These are phyloP conservation scores for Gossypium lobatum DNA, from an alignment of 441 rosid genomes.

Conservation along the genomic window DNA sequence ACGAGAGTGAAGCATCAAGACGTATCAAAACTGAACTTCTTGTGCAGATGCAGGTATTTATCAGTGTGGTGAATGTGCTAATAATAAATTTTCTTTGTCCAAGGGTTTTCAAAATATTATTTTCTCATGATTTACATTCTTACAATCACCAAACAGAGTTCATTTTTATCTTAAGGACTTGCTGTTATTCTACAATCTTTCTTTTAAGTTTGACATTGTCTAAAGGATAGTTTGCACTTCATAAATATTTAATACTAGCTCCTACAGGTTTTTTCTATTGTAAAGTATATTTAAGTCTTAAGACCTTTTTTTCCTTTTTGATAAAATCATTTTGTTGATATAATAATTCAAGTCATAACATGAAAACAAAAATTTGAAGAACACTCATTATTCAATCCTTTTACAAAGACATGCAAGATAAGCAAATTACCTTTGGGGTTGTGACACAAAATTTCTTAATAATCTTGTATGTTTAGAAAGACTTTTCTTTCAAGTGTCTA, in stretches of 20 bases:
- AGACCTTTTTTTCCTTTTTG: neutral
- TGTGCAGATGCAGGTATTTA: constrained; percentile 95
- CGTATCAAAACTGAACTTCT: constrained; percentile 99
- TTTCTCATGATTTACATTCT: neutral
- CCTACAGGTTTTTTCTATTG: neutral
- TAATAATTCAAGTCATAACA: neutral
- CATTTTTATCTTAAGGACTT: neutral
- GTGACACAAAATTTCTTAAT: neutral
- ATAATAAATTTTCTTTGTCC: neutral
- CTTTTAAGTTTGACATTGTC: neutral
- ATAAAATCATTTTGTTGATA: neutral
- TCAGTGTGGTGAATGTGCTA: constrained; percentile 6
- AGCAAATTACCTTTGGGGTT: neutral
- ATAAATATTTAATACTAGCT: neutral
- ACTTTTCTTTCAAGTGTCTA: neutral
- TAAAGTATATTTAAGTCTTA: neutral
- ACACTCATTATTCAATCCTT: neutral
- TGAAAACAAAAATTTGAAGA: neutral
- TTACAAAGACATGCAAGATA: neutral
- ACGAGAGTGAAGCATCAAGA: constrained; percentile 99
- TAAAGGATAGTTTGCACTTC: neutral
- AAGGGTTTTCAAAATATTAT: neutral
- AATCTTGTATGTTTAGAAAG: neutral
- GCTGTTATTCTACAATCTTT: neutral
- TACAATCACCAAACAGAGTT: neutral